Conservation (phyloP, 129 eudicot genomes). For the Sambucus nigra region DNA sequence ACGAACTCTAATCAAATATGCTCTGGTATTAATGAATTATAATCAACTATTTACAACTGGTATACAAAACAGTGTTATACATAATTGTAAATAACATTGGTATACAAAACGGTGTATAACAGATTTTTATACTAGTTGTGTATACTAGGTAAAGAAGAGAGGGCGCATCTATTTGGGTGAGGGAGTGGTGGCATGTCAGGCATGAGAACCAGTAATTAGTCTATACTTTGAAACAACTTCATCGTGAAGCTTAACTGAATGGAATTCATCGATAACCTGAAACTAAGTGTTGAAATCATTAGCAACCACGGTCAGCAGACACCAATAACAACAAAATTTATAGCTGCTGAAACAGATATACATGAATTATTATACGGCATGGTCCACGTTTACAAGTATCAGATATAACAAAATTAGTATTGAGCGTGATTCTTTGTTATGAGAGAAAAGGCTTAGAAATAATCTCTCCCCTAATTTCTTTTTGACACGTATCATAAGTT, state of each 20-base stretch:
- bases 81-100: too few relatives aligned
- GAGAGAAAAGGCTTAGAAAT: not conserved
- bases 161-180: too few relatives aligned
- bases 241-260: conserved; percentile 46
- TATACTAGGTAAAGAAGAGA: too few relatives aligned
- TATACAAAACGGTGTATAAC: too few relatives aligned
- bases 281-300: conserved; percentile 10
- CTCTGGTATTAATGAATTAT: too few relatives aligned
- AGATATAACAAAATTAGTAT: not conserved
- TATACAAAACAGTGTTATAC: too few relatives aligned
- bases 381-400: not conserved
- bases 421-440: conserved; percentile 3
- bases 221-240: conserved; percentile 61
- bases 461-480: too few relatives aligned
- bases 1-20: too few relatives aligned
- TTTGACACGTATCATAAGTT: too few relatives aligned
- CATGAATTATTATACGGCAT: not conserved
- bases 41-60: too few relatives aligned
- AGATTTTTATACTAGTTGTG: too few relatives aligned
- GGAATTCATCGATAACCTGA: conserved; percentile 86
- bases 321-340: not conserved
- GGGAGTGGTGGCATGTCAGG: too few relatives aligned
- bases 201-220: conserved; percentile 33
- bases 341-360: not conserved
- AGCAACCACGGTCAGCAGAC: conserved; percentile 1